These are phyloP conservation scores for Linaria vulgaris DNA, from an alignment of 257 asterid genomes.

Conservation along the genomic window DNA sequence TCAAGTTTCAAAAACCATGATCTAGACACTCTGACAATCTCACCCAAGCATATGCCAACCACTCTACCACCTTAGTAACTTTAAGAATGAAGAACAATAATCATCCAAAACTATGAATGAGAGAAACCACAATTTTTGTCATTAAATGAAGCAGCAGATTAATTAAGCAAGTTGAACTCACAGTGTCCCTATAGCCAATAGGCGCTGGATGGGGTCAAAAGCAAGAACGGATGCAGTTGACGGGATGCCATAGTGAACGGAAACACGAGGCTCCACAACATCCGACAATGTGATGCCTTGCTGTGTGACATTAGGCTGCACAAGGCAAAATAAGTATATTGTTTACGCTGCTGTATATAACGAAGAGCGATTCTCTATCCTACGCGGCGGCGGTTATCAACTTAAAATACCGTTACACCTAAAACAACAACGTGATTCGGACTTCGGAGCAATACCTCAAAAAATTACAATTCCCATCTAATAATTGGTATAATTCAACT, in stretches of 20 bases:
- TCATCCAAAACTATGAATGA: not conserved
- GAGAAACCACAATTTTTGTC: too few relatives aligned
- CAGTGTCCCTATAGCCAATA: conserved; percentile 92
- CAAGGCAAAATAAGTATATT: conserved; percentile 14
- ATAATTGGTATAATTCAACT: not conserved
- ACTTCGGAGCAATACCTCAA: not conserved
- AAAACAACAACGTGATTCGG: too few relatives aligned
- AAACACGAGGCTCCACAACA: conserved; percentile 53
- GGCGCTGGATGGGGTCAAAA: conserved; percentile 78
- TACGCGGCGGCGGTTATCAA: too few relatives aligned
- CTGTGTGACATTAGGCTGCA: conserved; percentile 35
- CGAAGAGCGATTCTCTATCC: too few relatives aligned
- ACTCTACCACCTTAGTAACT: conserved; percentile 11
- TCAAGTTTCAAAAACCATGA: conserved; percentile 22
- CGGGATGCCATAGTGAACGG: conserved; percentile 92
- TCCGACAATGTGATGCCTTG: conserved; percentile 40
- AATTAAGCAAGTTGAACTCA: conserved; percentile 42
- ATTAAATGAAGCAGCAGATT: not conserved
- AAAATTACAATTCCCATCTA: not conserved
- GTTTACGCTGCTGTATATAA: too few relatives aligned
- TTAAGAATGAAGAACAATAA: conserved; percentile 2
- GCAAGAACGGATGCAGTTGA: conserved; percentile 82
- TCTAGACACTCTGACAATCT: conserved; percentile 17
- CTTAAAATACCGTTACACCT: not conserved
- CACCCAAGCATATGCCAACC: conserved; percentile 9